Evolutionary conservation across 2,329 filamentous ascomycete species (phyloP), one percentile per base, ranked within the genome.

Genomic region (Exophiala oligosperma): DNA sequence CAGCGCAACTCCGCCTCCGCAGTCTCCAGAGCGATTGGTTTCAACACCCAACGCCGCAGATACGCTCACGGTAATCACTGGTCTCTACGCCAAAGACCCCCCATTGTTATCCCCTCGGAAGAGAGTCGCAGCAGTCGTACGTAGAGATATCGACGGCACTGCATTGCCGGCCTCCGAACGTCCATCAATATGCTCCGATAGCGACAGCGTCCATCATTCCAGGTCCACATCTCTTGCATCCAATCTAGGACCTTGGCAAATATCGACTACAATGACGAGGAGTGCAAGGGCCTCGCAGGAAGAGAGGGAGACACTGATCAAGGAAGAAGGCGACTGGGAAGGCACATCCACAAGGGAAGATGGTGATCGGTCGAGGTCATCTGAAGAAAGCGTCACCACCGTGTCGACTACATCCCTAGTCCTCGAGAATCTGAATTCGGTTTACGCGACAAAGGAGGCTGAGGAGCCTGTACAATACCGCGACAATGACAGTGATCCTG

Each of bases 321-420:
- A 41, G 14, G 38, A 51, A 12, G 52, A 32, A 11, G 3, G 9
- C 14, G 40, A 35, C 2, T 35, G 32, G 32, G 32, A 35, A 35
- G 32, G 32, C 32, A 35, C 32, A 35, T 35, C 32, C 9, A 35
- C 6, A 35, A 35, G 32, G 32, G 32, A 35, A 35, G 32, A 35
- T 35, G 32, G 32, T 35, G 12, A 17, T 48, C 49, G 14, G 26
- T 41, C 57, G 2, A 44, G 56, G 23, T 49, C 37, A 32, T 63
- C 61, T 3, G 26, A 56, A 23, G 69, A 70, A 26, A 66, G 65
- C 17, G 29, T 63, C 21, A 62, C 66, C 6, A 67, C 59, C 8
- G 63, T 56, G 6, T 71, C 69, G 6, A 66, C 67, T 12, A 67
- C 65, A 1, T 70, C 67, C 2, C 65, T 70, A 14, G 66, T 69